Conservation (phyloP, 306 rosid species). For the Citrullus colocynthis region DNA sequence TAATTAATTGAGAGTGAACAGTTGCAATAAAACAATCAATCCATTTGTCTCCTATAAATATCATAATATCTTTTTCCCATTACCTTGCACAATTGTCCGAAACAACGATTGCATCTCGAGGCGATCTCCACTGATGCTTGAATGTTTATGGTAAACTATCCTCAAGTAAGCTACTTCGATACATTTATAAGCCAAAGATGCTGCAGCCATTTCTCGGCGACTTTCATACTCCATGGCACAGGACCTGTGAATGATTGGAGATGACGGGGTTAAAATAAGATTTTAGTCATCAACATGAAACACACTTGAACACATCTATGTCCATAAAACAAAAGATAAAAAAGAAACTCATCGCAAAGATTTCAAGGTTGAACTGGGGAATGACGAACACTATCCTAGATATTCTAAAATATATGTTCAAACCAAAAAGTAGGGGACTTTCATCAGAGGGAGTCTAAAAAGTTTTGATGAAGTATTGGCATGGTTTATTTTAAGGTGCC, state of each 20-base stretch:
- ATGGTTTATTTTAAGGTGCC: not conserved
- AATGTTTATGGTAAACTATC: conserved; percentile 44
- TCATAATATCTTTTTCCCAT: not conserved
- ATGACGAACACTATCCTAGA: not conserved
- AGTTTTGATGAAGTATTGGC: not conserved
- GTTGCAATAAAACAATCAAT: not conserved
- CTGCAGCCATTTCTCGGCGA: conserved; percentile 56
- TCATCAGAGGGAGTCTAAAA: not conserved
- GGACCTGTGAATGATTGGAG: conserved; percentile 27
- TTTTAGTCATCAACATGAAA: not conserved
- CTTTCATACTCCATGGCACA: conserved; percentile 66
- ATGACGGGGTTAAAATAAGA: not conserved
- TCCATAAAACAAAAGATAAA: not conserved
- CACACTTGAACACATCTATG: not conserved
- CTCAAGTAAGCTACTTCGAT: conserved; percentile 76
- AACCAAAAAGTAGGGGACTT: not conserved
- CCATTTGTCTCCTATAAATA: not conserved
- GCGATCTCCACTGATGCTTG: conserved; percentile 36
- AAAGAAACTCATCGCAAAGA: not conserved
- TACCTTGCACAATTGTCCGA: conserved; percentile 67
- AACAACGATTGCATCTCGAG: conserved; percentile 52
- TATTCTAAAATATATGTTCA: not conserved
- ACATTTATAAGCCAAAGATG: conserved; percentile 91
- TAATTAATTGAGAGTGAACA: not conserved
- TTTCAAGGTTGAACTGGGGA: not conserved